Percentiles rank a stretch among this genome's conserved stretches.
These are phyloP conservation scores for Datura wrightii DNA, from an alignment of 257 asterid genomes.

Conservation along the genomic window DNA sequence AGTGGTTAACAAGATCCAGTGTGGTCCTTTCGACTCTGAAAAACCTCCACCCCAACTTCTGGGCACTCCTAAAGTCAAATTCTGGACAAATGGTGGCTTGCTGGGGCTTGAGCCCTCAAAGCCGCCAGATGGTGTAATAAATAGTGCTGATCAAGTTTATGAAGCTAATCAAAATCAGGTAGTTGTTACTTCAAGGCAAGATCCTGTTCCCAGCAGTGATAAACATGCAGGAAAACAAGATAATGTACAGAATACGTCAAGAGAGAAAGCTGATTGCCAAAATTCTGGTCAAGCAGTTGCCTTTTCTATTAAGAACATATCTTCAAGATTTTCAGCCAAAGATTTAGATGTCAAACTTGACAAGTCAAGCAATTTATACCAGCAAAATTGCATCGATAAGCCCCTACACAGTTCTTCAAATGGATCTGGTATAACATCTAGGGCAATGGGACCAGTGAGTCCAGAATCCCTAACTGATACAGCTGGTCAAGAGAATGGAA, in stretches of 20 bases:
- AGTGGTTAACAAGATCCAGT: slow-evolving; percentile 40
- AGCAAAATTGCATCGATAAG: slow-evolving; percentile 42
- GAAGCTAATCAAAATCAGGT: slow-evolving; percentile 42
- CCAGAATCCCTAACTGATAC: slow-evolving; percentile 38
- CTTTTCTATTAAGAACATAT: slow-evolving; percentile 52
- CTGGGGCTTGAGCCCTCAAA: slow-evolving; percentile 97
- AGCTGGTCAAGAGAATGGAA: slow-evolving; percentile 48
- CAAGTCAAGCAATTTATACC: slow-evolving; percentile 47
- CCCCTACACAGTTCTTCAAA: slow-evolving; percentile 33
- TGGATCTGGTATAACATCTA: slow-evolving; percentile 47
- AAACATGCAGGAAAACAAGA: slow-evolving; percentile 46
- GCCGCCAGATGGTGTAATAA: slow-evolving; percentile 73
- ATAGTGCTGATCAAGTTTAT: slow-evolving; percentile 46
- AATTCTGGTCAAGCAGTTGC: slow-evolving; percentile 55
- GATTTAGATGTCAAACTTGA: slow-evolving; percentile 74
- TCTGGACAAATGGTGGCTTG: slow-evolving; percentile 98
- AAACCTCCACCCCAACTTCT: slow-evolving; percentile 61
- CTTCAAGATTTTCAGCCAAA: slow-evolving; percentile 71
- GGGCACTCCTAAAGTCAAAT: slow-evolving; percentile 53
- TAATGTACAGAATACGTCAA: slow-evolving; percentile 40
- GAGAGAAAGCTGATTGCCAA: slow-evolving; percentile 45
- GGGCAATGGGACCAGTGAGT: slow-evolving; percentile 43
- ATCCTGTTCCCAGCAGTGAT: slow-evolving; percentile 30
- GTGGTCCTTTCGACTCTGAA: slow-evolving; percentile 45
- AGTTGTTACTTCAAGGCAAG: slow-evolving; percentile 37